Evolutionary conservation across 108 stramenopile species (phyloP), one percentile per base, ranked within the genome.

Genomic region (Parmales sp.): DNA sequence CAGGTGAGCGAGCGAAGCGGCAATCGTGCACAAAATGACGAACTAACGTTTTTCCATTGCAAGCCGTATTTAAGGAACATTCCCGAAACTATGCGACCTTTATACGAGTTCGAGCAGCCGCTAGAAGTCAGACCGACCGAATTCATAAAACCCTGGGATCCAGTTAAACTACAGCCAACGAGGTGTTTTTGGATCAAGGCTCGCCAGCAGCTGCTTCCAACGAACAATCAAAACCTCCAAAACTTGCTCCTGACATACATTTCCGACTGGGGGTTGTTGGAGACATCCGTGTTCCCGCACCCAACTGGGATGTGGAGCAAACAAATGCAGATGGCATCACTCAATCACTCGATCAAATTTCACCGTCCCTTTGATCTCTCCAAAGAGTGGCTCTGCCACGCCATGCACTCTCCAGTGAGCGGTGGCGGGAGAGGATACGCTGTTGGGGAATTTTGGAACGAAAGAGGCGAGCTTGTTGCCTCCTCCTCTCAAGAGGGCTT

Each of bases 401-500:
- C 54, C 3, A 60, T 60, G 54, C 36, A 60, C 16, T 28, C 28
- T 34, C 54, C 54, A 34, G 36, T 34, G 29, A 60, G 54, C 16
- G 18, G 9, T 16, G 54, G 54, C 29, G 54, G 54, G 2, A 60
- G 54, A 16, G 54, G 54, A 4, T 60, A 60, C 28, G 26, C 54
- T 5, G 0, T 60, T 0, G 54, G 54, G 3, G 54, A 60, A 0
- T 60, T 60, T 29, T 60, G 54, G 54, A 26, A 5, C 18, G 54
- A 60, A 60, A 16, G 16, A 7, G 54, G 54, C 16, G 54, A 60
- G 5, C 16, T 60, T 4, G 20, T 60, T 13, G 54, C 54, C 1
- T 19, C n/a, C 26, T 34, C 54, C 1, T 60, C 54, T 29, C 54
- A 60, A 34, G 54, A 60, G 20, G 54, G 54, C 18, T 60, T 60